Base-by-base conservation (phyloP, 106 monocot species). In the Agapanthus africanus region DNA sequence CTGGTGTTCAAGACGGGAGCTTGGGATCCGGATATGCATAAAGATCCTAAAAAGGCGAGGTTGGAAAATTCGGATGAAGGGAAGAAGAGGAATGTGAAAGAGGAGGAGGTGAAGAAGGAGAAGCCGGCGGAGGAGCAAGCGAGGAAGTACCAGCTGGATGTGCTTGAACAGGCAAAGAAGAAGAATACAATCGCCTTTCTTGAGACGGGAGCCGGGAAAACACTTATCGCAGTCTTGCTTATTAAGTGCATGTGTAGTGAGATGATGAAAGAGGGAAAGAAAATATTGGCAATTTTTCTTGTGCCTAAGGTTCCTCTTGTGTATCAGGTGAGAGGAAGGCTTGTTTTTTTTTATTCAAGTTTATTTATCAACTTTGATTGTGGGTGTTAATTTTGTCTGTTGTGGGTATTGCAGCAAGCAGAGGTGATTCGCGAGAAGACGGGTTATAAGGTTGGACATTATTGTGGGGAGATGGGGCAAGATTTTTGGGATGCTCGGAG, bases 381-480 rank as follows among this genome's bases (percentile, higher is more conserved):
- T 39, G 31, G 1, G 39, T 66, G n/a, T 38, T 15, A 15, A 73
- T 65, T 37, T 54, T 64, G 38, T n/a, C 27, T 68, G 37, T 38
- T 40, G 11, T 54, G 32, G 11, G 59, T 37, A 18, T 66, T 81
- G 36, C 74, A 99, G 93, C 99, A 99, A 99, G 92, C 99, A 0
- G 99, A 99, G 28, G 99, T 99, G 65, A 99, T 99, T 66, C 81
- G 87, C 10, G 87, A 99, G 72, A 85, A 80, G 57, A 99, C 99
- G 52, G 85, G 87, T 0, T 93, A 74, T 66, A 78, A 49, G n/a
- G 99, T 99, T 23, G 99, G 99, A 13, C 99, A 99, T 76, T 99
- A 93, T 52, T 99, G 99, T 71, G 99, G 99, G 8, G 99, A 99
- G 79, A 99, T 93, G 90, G 99, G 92, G 22, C 99, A 99, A 70